Conservation (phyloP, 2,329 filamentous ascomycete species). For the Hypomyces perniciosus region DNA sequence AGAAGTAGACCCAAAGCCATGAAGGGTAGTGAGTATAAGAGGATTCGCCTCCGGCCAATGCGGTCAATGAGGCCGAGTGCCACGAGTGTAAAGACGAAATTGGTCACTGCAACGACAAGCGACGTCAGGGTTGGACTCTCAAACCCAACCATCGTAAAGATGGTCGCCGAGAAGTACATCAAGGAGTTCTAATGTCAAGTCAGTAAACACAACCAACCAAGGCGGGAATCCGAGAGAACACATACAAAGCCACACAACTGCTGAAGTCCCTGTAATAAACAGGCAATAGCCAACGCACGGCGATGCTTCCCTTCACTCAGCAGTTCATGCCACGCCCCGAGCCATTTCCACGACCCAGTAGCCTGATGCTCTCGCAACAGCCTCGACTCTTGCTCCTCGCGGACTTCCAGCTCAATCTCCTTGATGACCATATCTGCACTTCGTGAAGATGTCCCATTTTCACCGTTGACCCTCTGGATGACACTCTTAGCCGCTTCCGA, state of each 20-base stretch:
- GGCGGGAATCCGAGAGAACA: slow-evolving; percentile 12
- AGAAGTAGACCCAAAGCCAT: slow-evolving; percentile 70
- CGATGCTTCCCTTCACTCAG: slow-evolving; percentile 57
- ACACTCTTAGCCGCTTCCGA: slow-evolving; percentile 58
- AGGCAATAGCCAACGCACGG: slow-evolving; percentile 76
- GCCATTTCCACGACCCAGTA: slow-evolving; percentile 28
- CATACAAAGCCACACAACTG: slow-evolving; percentile 79
- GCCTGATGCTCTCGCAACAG: slow-evolving; percentile 27
- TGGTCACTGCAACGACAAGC: slow-evolving; percentile 74
- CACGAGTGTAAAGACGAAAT: slow-evolving; percentile 71
- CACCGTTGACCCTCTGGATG: slow-evolving; percentile 58
- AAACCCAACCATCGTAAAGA: slow-evolving; percentile 74
- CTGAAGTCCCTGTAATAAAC: slow-evolving; percentile 78
- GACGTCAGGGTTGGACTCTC: slow-evolving; percentile 72
- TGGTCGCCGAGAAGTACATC: slow-evolving; percentile 87
- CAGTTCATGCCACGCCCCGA: slow-evolving; percentile 47
- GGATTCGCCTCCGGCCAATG: slow-evolving; percentile 70
- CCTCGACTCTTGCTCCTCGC: slow-evolving; percentile 57
- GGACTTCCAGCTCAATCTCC: slow-evolving; percentile 67
- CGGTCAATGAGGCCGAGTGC: slow-evolving; percentile 73
- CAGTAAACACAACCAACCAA: slow-evolving; percentile 1
- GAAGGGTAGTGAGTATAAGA: slow-evolving; percentile 76
- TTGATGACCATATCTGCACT: slow-evolving; percentile 56
- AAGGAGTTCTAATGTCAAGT: slow-evolving; percentile 59
- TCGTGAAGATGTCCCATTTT: slow-evolving; percentile 34